phyloP scores from a whole-genome alignment of 2,329 filamentous ascomycete genomes.

The Apiospora marii region DNA sequence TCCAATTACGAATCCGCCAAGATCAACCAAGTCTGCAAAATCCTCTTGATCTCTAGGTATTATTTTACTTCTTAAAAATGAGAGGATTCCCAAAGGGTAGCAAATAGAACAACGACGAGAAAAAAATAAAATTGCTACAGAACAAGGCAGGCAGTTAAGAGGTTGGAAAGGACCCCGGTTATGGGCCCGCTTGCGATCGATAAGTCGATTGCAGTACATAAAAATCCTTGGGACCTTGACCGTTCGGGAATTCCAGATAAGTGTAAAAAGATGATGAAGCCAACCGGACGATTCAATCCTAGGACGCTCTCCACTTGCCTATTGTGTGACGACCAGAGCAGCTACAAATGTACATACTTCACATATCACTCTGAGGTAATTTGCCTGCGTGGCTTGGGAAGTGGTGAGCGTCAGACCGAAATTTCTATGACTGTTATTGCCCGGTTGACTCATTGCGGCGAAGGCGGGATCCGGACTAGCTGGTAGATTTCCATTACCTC shows the following conservation, averaged over 20 bases:
- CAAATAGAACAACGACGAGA: not conserved
- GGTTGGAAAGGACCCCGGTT: constrained; percentile 16
- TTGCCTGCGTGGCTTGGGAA: constrained; percentile 1
- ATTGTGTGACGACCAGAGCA: not conserved
- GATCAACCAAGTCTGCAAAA: not conserved
- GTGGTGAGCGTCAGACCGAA: constrained; percentile 9
- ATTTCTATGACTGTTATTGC: not conserved
- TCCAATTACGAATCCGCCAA: not conserved
- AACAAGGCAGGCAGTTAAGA: constrained; percentile 10
- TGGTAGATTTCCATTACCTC: not conserved
- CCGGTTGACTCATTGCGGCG: constrained; percentile 19
- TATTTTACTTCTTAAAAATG: not conserved
- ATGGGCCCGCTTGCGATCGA: constrained; percentile 13
- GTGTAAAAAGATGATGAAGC: not conserved
- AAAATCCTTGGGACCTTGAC: constrained; percentile 6
- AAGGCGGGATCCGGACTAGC: not conserved
- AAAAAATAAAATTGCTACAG: not conserved
- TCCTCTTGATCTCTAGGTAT: not conserved
- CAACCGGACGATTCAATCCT: not conserved
- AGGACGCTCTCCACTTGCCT: not conserved
- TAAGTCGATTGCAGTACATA: not conserved
- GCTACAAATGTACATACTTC: not conserved
- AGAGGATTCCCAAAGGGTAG: not conserved
- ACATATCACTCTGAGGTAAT: not conserved
- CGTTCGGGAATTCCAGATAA: not conserved